A percentile compares a stretch with the other conserved stretches of the same genome.
Evolutionary conservation across 2,329 filamentous ascomycete genomes (phyloP).

Genomic region (Paecilomyces sp.): DNA sequence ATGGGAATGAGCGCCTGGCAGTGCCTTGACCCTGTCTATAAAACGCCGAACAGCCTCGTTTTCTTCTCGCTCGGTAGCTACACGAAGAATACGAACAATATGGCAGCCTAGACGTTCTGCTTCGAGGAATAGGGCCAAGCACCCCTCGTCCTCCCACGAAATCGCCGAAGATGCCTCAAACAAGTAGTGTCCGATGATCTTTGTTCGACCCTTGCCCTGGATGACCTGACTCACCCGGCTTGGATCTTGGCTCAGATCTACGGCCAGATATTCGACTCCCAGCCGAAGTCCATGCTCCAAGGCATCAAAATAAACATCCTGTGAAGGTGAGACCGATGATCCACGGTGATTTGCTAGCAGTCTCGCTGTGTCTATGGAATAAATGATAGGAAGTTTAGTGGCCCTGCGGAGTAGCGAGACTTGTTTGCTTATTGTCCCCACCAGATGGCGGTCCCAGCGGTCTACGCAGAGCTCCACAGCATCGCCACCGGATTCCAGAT

Average conservation of each 20-base stretch:
- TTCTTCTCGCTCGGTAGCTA: slow-evolving; percentile 28
- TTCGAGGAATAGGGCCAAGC: slow-evolving; percentile 25
- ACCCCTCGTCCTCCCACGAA: slow-evolving; percentile 28
- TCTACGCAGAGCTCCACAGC: slow-evolving; percentile 56
- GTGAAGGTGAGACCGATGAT: slow-evolving; percentile 3
- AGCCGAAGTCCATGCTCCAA: slow-evolving; percentile 32
- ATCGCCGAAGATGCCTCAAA: slow-evolving; percentile 21
- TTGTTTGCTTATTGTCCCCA: slow-evolving; percentile 47
- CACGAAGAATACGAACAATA: slow-evolving; percentile 30
- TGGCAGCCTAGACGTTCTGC: slow-evolving; percentile 31
- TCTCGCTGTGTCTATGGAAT: slow-evolving; percentile 42
- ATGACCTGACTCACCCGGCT: slow-evolving; percentile 18
- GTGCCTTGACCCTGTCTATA: slow-evolving; percentile 24
- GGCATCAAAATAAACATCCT: slow-evolving; percentile 25
- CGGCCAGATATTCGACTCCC: slow-evolving; percentile 33
- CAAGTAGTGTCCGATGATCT: slow-evolving; percentile 32
- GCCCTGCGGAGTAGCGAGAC: slow-evolving; percentile 52
- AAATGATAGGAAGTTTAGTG: slow-evolving; percentile 50
- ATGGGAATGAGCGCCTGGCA: slow-evolving; percentile 22
- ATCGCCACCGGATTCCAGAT: slow-evolving; percentile 53
- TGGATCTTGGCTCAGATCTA: slow-evolving; percentile 28
- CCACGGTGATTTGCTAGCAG: slow-evolving; percentile 9
- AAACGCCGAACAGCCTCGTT: slow-evolving; percentile 31
- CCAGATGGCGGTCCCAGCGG: slow-evolving; percentile 46
- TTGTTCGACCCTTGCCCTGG: slow-evolving; percentile 30